Evolutionary conservation across 495 filamentous ascomycete genomes (phyloP), one percentile per base, ranked within the genome.

Genomic region (Neurospora sp.): DNA sequence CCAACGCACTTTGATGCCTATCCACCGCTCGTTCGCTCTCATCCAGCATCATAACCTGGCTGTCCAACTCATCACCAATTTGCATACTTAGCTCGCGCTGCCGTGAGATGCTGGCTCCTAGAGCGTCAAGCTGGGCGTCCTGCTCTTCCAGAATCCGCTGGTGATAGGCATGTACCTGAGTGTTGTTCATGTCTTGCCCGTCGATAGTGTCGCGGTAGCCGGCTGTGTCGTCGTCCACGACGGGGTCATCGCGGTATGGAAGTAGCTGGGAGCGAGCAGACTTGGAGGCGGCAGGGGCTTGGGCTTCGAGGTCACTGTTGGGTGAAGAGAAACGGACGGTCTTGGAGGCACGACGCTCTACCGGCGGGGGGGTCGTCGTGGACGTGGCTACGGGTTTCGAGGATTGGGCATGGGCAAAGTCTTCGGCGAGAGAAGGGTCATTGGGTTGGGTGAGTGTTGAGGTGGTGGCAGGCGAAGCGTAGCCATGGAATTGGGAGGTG

Each of bases 11-110:
- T 80, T 90, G 87, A 84, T 98, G 95, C 72, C 96, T 85, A 77
- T 97, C 94, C 42, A 94, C 91, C 73, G 90, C 86, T 35, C 86
- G 86, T 74, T 98, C 96, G 75, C 96, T 90, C 71, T 94, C 94
- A 82, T 96, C 96, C 48, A 99, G 84, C 84, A 99, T 83, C 78
- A 90, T 83, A 31, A 96, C 92, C 78, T 99, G 96, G 75, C 89
- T 89, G 74, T 99, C 96, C 35, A 99, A 85, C 85, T 99, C 96
- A 80, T 98, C 92, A 35, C 96, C 96, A 79, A 99, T 99, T 84
- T 94, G 93, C 79, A 98, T 96, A 76, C 91, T 93, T 76, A 99
- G 85, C 83, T 98, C 93, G 70, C 97, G 87, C 82, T 98, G 96
- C 69, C 95, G 90, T n/a, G 91, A 88, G 76, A 99, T 97, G 72